These are phyloP conservation scores for Plasmodium berghei DNA, from an alignment of 169 alveolate species.

Conservation along the genomic window DNA sequence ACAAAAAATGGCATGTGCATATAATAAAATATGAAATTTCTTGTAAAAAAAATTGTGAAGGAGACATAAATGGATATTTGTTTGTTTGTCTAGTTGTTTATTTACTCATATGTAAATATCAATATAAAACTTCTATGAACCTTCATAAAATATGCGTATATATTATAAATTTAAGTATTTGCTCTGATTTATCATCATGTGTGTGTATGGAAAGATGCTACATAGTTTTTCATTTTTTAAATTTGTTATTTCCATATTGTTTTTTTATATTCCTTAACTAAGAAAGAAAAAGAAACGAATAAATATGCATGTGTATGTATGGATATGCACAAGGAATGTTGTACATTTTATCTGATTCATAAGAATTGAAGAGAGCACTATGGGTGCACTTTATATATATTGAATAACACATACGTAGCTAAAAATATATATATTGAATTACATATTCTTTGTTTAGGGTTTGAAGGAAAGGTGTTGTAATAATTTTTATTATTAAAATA, in stretches of 20 bases:
- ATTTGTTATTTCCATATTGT: slow-evolving; percentile 1
- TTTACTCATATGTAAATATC: too few species aligned
- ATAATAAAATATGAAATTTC: too few species aligned
- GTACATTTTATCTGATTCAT: background rate
- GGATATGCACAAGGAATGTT: background rate
- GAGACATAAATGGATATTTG: too few species aligned
- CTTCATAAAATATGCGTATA: too few species aligned
- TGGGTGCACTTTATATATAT: background rate
- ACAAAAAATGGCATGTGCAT: too few species aligned
- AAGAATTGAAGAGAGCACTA: background rate
- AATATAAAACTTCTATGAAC: too few species aligned
- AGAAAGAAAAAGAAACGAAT: slow-evolving; percentile 4
- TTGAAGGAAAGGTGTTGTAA: slow-evolving; percentile 57
- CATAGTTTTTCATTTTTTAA: too few species aligned
- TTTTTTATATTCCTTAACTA: slow-evolving; percentile 59
- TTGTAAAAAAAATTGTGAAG: too few species aligned
- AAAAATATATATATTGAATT: background rate
- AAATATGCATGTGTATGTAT: slow-evolving; percentile 1
- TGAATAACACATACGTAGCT: background rate
- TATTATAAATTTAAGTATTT: too few species aligned
- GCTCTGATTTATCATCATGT: too few species aligned
- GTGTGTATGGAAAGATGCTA: too few species aligned
- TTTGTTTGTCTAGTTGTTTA: too few species aligned
- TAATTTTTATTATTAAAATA: slow-evolving; percentile 19
- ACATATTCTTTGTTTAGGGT: slow-evolving; percentile 40